These are phyloP conservation scores for Hanseniaspora gamundiae DNA, from an alignment of 1,139 yeast genomes.

Conservation along the genomic window DNA sequence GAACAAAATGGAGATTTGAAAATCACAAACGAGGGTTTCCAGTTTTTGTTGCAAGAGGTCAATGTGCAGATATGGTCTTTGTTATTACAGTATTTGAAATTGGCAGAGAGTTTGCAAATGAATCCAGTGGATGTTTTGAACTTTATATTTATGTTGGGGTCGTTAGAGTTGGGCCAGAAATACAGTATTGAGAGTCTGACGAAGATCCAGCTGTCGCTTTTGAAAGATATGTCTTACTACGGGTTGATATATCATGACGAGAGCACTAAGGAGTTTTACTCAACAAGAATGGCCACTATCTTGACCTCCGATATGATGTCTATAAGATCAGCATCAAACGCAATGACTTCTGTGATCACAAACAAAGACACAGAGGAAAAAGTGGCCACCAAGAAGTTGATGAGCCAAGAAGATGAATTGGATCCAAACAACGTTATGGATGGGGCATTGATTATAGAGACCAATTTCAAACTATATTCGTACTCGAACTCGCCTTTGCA, in stretches of 20 bases:
- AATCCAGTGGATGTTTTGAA: constrained; percentile 93
- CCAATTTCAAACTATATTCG: constrained; percentile 86
- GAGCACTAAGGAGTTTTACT: constrained; percentile 59
- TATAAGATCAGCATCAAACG: constrained; percentile 57
- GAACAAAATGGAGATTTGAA: constrained; percentile 30
- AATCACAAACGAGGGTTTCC: constrained; percentile 88
- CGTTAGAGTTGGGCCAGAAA: constrained; percentile 80
- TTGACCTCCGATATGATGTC: constrained; percentile 75
- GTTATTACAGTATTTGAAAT: constrained; percentile 70
- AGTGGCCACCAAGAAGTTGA: constrained; percentile 15
- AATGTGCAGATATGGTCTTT: constrained; percentile 95
- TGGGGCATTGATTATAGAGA: constrained; percentile 80
- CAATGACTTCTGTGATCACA: constrained; percentile 48
- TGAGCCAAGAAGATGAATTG: constrained; percentile 21
- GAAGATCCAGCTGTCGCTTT: constrained; percentile 74
- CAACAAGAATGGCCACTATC: constrained; percentile 84
- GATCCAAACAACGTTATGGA: constrained; percentile 18
- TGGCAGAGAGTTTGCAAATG: constrained; percentile 78
- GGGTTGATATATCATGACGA: constrained; percentile 78
- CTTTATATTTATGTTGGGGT: constrained; percentile 85
- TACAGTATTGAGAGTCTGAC: constrained; percentile 63
- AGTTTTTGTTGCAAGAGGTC: constrained; percentile 80
- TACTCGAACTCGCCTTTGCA: constrained; percentile 93
- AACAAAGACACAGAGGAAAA: constrained; percentile 10
- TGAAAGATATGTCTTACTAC: constrained; percentile 81